Evolutionary conservation across 2,329 filamentous ascomycete species (phyloP).

Genomic region (Botrytis tulipae): DNA sequence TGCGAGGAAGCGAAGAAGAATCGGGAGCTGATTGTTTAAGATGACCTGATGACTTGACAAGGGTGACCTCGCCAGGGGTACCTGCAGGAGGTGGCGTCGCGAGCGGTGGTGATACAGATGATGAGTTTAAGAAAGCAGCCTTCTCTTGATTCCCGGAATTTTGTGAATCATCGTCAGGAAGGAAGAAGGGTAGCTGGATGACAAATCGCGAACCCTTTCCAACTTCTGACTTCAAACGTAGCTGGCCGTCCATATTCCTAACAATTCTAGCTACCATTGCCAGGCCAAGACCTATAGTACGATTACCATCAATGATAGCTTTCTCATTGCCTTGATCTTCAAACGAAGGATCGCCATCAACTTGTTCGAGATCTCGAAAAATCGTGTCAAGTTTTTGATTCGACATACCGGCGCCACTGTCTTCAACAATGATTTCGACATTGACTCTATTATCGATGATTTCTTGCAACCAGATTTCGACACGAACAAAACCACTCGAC

Average conservation of each 20-base stretch:
- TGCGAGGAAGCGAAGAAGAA: conserved; percentile 15
- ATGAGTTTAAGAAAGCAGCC: neutral
- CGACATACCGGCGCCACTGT: conserved; percentile 74
- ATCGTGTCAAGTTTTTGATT: conserved; percentile 54
- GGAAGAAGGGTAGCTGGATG: conserved; percentile 71
- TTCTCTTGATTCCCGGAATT: conserved; percentile 8
- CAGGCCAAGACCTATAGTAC: conserved; percentile 74
- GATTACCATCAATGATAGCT: conserved; percentile 40
- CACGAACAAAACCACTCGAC: conserved; percentile 60
- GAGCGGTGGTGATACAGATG: conserved; percentile 9
- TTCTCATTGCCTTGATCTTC: conserved; percentile 33
- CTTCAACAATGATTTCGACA: conserved; percentile 72
- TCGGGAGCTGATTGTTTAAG: conserved; percentile 10
- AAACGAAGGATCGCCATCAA: conserved; percentile 44
- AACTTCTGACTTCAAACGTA: conserved; percentile 79
- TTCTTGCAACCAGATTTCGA: conserved; percentile 66
- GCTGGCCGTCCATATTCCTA: conserved; percentile 85
- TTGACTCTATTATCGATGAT: conserved; percentile 54
- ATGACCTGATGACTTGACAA: conserved; percentile 52
- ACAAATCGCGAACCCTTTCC: conserved; percentile 81
- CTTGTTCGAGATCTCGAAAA: conserved; percentile 59
- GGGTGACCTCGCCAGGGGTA: conserved; percentile 55
- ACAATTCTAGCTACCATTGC: conserved; percentile 84
- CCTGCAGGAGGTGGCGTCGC: conserved; percentile 23
- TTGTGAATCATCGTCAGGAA: conserved; percentile 47